Conservation (phyloP, 257 asterid genomes). For the Nyctanthes arbortristis region DNA sequence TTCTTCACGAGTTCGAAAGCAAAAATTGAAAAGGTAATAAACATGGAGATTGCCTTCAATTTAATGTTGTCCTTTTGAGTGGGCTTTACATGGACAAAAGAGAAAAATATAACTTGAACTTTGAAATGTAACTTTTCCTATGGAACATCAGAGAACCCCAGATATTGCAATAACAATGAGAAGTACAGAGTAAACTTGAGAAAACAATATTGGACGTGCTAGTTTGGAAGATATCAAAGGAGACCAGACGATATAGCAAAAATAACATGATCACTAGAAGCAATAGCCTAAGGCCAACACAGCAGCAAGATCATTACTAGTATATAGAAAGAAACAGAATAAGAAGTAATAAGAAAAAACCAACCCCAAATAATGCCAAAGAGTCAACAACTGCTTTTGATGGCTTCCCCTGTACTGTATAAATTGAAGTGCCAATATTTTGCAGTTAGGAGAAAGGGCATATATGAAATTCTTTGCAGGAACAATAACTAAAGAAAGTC, state of each 20-base stretch:
- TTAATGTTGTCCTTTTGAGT: not conserved
- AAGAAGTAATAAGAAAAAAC: conserved; percentile 29
- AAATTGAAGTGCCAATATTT: conserved; percentile 21
- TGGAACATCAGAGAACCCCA: not conserved
- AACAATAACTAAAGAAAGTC: conserved; percentile 10
- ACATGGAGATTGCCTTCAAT: not conserved
- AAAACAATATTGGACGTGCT: not conserved
- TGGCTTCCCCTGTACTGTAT: conserved; percentile 92
- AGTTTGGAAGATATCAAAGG: conserved; percentile 5
- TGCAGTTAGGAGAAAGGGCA: conserved; percentile 26
- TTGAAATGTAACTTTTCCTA: not conserved
- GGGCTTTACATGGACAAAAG: not conserved
- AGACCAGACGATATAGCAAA: not conserved
- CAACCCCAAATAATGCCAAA: conserved; percentile 92
- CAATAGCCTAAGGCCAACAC: conserved; percentile 13
- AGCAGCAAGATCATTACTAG: conserved; percentile 13
- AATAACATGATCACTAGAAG: not conserved
- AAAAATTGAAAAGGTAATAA: not conserved
- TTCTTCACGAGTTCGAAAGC: not conserved
- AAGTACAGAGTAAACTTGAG: not conserved
- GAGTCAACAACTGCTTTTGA: conserved; percentile 84
- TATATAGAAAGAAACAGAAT: not conserved
- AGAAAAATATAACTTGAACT: not conserved
- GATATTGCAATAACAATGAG: not conserved
- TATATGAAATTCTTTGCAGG: conserved; percentile 15